Base-by-base conservation (phyloP, 306 rosid species). In the Pyrus pyrifolia region DNA sequence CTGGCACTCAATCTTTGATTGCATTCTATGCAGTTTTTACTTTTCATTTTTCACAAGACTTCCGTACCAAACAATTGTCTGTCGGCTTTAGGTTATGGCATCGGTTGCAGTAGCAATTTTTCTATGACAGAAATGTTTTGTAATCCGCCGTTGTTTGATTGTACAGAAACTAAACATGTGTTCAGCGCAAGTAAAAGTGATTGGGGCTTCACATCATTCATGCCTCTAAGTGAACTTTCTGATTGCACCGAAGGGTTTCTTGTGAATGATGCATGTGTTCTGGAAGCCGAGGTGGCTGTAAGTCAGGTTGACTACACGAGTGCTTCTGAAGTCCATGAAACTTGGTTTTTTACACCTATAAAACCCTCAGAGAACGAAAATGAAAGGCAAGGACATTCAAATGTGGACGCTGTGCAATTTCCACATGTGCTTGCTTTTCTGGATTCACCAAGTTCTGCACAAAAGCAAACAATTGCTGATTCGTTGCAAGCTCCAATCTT, bases 151-250 rank as follows among this genome's bases (percentile, higher is more conserved):
- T 22, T 35, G 38, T 42, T 72, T 14, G 67, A 23, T 35, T 42
- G 58, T 72, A n/a, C 76, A 75, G 78, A 75, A 27, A 64, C 71
- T 51, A 42, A 63, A 42, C 72, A 65, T 23, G 59, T 49, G 38
- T 75, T 75, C 5, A 30, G 71, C n/a, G 78, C 31, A 21, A 62
- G 27, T 11, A 65, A 75, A 65, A 75, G 78, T 46, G 71, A 64
- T 21, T 46, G 78, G 78, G 78, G 62, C 23, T 75, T 75, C 64
- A 75, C 78, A 62, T 75, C 78, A 46, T 75, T 75, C 63, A 62
- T 75, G 71, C 71, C 78, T 64, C 78, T 75, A 3, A 49, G 61
- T 75, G 78, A 75, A 18, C 71, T 75, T 4, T 51, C 3, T 14
- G 63, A 64, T 38, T 18, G 7, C 10, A 51, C 31, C 11, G n/a